phyloP scores from a whole-genome alignment of 2,329 filamentous ascomycete species.

The Scedosporium boydii region DNA sequence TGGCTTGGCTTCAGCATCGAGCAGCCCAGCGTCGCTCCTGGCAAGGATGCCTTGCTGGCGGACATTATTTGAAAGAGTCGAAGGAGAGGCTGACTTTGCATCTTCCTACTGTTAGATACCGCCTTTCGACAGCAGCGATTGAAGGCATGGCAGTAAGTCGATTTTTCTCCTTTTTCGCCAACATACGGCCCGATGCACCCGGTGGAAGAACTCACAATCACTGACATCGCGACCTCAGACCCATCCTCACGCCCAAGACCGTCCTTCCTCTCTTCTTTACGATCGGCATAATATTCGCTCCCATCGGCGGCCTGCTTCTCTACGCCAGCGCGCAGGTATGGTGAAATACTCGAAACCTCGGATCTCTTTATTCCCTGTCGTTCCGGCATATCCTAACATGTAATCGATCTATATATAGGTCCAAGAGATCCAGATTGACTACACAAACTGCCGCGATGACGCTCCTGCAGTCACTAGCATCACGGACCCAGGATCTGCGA shows the following conservation, averaged over 20 bases:
- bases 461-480: conserved; percentile 32
- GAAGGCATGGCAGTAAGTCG: conserved; percentile 93
- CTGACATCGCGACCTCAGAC: conserved; percentile 38
- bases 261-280: conserved; percentile 85
- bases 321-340: conserved; percentile 74
- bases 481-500: conserved; percentile 19
- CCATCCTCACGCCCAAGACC: conserved; percentile 90
- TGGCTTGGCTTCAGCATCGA: no score
- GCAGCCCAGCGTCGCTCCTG: background rate
- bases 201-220: no score
- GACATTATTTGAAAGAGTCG: background rate
- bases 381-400: background rate
- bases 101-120: conserved; percentile 53
- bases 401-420: conserved; percentile 44
- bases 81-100: conserved; percentile 6
- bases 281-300: conserved; percentile 85
- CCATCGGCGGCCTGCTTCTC: conserved; percentile 77
- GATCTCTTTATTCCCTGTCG: background rate
- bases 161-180: background rate
- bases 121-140: conserved; percentile 94
- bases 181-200: background rate
- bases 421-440: conserved; percentile 85
- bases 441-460: conserved; percentile 62
- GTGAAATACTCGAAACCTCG: background rate
- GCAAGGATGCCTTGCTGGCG: background rate